Percentiles rank a stretch among this genome's conserved stretches.
phyloP scores from a whole-genome alignment of 441 rosid species.

The Mallotus repandus region DNA sequence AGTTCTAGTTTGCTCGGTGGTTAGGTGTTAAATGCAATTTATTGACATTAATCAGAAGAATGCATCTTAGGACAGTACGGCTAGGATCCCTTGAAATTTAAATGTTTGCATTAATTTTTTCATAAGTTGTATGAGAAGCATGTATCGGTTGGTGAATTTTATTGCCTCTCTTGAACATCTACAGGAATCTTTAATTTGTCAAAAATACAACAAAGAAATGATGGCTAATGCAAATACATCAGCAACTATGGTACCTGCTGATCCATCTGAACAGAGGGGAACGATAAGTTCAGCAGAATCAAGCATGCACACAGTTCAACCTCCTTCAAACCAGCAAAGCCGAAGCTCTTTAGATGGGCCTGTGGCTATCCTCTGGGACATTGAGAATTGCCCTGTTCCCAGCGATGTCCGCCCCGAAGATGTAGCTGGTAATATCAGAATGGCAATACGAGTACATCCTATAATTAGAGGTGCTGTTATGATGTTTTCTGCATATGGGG shows the following conservation, averaged over 20 bases:
- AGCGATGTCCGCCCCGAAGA: constrained; percentile 92
- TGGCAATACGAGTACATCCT: constrained; percentile 87
- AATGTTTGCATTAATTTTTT: neutral
- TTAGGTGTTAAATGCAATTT: neutral
- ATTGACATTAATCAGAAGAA: neutral
- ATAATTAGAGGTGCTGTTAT: constrained; percentile 67
- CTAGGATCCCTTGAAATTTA: neutral
- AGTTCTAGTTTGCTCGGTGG: neutral
- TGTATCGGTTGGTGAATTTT: constrained; percentile 4
- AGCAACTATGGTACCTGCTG: constrained; percentile 31
- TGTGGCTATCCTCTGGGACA: constrained; percentile 90
- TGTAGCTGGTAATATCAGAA: constrained; percentile 85
- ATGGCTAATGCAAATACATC: constrained; percentile 51
- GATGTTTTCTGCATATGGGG: constrained; percentile 89
- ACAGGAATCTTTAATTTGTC: constrained; percentile 25
- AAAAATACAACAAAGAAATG: constrained; percentile 13
- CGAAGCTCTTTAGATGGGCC: constrained; percentile 56
- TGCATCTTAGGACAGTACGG: neutral
- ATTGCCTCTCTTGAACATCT: constrained; percentile 5
- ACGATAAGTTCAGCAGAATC: constrained; percentile 28
- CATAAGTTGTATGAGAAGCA: neutral
- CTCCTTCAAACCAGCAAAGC: constrained; percentile 36
- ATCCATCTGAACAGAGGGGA: constrained; percentile 36
- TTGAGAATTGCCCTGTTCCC: constrained; percentile 90
- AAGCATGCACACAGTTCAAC: constrained; percentile 32